These are phyloP conservation scores for Cystobasidiopsis lactophilus DNA, from an alignment of 768 basidiomycete genomes.

Conservation along the genomic window DNA sequence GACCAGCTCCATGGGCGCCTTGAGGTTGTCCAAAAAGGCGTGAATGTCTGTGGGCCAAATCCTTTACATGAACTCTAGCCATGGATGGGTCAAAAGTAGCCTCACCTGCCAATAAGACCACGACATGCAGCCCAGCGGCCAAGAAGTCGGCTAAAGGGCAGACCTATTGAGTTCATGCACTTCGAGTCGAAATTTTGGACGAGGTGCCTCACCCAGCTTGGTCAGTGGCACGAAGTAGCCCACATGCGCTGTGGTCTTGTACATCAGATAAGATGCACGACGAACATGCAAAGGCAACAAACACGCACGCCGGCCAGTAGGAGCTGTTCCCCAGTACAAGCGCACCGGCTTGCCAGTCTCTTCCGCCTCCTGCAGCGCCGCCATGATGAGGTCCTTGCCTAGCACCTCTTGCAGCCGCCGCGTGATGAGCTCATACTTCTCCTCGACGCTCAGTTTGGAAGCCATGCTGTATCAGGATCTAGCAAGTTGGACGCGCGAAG, in stretches of 20 bases:
- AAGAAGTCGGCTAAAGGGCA: constrained; percentile 85
- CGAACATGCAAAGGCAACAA: background rate
- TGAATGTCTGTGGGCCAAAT: constrained; percentile 45
- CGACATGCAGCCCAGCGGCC: constrained; percentile 73
- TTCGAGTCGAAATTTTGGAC: too few species aligned
- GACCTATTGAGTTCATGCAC: constrained; percentile 31
- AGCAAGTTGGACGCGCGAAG: too few species aligned
- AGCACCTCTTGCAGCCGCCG: constrained; percentile 68
- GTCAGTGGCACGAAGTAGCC: constrained; percentile 88
- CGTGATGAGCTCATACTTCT: constrained; percentile 55
- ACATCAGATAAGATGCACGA: background rate
- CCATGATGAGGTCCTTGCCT: constrained; percentile 60
- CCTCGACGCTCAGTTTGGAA: constrained; percentile 18
- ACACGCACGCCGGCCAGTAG: constrained; percentile 73
- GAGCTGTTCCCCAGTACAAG: constrained; percentile 87
- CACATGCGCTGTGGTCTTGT: constrained; percentile 51
- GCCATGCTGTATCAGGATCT: too few species aligned
- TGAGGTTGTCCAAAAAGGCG: constrained; percentile 91
- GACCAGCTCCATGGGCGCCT: constrained; percentile 83
- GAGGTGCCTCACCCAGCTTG: constrained; percentile 88
- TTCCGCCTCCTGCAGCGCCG: constrained; percentile 52
- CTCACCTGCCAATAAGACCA: constrained; percentile 54
- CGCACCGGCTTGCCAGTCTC: constrained; percentile 33
- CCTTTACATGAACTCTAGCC: background rate
- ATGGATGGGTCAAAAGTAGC: background rate